Conservation (phyloP, 805 yeast species). For the Pichia exigua region DNA sequence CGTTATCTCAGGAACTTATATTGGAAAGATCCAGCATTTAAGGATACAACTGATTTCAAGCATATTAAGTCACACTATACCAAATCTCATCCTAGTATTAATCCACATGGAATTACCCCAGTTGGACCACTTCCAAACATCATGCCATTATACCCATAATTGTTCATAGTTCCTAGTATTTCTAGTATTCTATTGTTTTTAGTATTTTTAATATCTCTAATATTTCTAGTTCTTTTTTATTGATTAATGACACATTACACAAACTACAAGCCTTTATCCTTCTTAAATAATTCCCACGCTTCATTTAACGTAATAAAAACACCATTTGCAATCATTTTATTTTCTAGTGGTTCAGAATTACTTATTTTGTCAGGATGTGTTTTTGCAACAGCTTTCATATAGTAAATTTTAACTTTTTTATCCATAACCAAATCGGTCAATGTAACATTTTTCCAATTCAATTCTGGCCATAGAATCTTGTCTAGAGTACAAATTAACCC, state of each 20-base stretch:
- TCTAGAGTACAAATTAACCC: slow-evolving; percentile 66
- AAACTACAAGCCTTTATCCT: background rate
- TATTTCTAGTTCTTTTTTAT: background rate
- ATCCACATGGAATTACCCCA: slow-evolving; percentile 80
- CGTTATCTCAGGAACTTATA: slow-evolving; percentile 77
- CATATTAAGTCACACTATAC: slow-evolving; percentile 92
- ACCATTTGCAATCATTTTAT: slow-evolving; percentile 76
- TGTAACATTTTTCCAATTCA: slow-evolving; percentile 59
- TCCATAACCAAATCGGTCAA: slow-evolving; percentile 77
- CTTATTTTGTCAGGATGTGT: slow-evolving; percentile 83
- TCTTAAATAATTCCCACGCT: slow-evolving; percentile 83
- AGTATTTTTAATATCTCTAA: background rate
- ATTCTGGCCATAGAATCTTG: slow-evolving; percentile 55
- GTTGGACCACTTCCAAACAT: slow-evolving; percentile 82
- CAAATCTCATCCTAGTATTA: slow-evolving; percentile 70
- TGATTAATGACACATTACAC: background rate
- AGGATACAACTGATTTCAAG: slow-evolving; percentile 73
- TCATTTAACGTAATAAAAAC: slow-evolving; percentile 77
- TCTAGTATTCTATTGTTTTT: background rate
- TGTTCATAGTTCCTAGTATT: background rate
- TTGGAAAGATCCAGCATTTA: slow-evolving; percentile 65
- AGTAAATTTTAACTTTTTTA: slow-evolving; percentile 77
- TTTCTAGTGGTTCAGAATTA: slow-evolving; percentile 50
- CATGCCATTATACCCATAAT: slow-evolving; percentile 31
- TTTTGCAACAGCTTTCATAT: slow-evolving; percentile 72